Conservation (phyloP, 306 rosid genomes). For the Lotus japonicus region DNA sequence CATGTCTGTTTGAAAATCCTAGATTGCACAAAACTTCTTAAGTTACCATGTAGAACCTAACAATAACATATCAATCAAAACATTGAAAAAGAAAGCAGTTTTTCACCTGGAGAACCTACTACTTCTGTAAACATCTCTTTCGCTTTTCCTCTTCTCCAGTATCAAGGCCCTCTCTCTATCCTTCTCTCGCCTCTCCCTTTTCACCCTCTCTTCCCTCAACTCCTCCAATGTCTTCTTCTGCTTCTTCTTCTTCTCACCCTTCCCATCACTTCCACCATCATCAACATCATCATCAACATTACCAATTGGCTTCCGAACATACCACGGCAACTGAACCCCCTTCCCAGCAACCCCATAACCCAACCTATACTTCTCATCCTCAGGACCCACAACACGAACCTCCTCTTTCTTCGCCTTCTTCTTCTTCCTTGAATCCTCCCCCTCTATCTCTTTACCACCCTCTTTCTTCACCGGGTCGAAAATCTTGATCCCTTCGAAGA, state of each 20-base stretch:
- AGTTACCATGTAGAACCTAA: not conserved
- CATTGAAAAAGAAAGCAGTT: not conserved
- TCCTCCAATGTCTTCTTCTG: constrained; percentile 71
- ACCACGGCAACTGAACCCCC: constrained; percentile 88
- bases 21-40: not conserved
- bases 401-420: constrained; percentile 66
- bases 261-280: constrained; percentile 10
- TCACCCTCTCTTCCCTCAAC: constrained; percentile 70
- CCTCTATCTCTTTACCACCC: constrained; percentile 6
- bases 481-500: constrained; percentile 76
- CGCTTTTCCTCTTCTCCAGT: constrained; percentile 25
- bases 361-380: constrained; percentile 82
- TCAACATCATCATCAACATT: not conserved
- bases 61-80: not conserved
- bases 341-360: constrained; percentile 90
- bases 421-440: constrained; percentile 38
- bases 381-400: constrained; percentile 44
- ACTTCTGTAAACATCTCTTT: constrained; percentile 21
- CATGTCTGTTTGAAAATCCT: not conserved
- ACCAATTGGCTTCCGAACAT: constrained; percentile 44
- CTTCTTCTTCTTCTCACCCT: constrained; percentile 38
- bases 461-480: constrained; percentile 60
- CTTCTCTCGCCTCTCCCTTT: constrained; percentile 75
- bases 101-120: constrained; percentile 44
- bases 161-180: constrained; percentile 63